Evolutionary conservation across 331 rosid genomes (phyloP).

Genomic region (Quercus tomentella): DNA sequence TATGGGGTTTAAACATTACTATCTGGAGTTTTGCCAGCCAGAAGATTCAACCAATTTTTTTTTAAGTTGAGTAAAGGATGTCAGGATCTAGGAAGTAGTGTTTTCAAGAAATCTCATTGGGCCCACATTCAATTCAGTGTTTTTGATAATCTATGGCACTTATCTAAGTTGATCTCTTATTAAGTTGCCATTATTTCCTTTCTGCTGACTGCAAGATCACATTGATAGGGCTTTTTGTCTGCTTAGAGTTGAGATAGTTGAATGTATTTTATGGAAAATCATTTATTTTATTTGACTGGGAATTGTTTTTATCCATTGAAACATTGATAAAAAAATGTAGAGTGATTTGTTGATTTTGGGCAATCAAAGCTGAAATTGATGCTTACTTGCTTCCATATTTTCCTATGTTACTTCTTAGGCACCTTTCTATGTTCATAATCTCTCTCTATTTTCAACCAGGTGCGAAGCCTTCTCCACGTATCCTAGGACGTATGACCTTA

Average conservation of each 20-base stretch:
- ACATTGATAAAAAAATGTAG: background rate
- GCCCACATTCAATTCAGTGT: background rate
- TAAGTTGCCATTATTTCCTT: background rate
- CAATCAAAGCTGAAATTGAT: background rate
- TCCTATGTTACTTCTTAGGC: background rate
- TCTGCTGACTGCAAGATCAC: background rate
- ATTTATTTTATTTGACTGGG: background rate
- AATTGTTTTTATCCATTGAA: background rate
- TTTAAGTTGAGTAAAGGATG: background rate
- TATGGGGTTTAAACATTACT: background rate
- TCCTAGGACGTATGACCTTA: conserved; percentile 90
- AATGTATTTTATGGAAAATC: background rate
- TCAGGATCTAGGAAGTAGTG: background rate
- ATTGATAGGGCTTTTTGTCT: background rate
- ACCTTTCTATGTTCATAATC: conserved; percentile 7
- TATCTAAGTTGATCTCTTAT: background rate
- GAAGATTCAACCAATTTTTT: background rate
- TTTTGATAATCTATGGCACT: background rate
- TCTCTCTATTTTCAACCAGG: conserved; percentile 37
- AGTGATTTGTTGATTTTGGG: background rate
- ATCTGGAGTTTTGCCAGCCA: background rate
- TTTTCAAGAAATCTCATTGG: background rate
- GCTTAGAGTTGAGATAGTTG: background rate
- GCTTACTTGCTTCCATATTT: background rate
- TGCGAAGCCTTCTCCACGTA: conserved; percentile 89